These are phyloP conservation scores for Peribolospora kevripleyi DNA, from an alignment of 768 basidiomycete species.

Conservation along the genomic window DNA sequence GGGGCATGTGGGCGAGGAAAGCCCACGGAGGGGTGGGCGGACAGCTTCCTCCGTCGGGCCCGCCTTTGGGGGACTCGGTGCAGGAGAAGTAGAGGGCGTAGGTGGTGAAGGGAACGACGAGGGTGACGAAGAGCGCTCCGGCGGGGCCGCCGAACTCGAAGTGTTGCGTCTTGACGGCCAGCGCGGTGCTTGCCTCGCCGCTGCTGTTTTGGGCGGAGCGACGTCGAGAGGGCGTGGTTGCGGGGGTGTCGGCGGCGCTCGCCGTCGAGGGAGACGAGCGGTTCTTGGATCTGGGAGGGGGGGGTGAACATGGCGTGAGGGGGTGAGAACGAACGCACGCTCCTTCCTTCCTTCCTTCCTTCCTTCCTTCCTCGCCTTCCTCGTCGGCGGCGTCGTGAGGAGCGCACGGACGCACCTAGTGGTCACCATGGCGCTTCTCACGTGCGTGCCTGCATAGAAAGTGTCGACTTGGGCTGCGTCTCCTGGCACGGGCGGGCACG, in stretches of 20 bases:
- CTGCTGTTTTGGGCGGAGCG: too few relatives aligned
- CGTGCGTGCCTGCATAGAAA: neutral
- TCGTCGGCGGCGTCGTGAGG: too few relatives aligned
- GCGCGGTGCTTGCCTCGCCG: neutral
- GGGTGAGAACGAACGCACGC: neutral
- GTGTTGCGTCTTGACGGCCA: conserved; percentile 33
- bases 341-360: too few relatives aligned
- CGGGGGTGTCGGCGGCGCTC: too few relatives aligned
- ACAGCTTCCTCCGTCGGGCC: conserved; percentile 25
- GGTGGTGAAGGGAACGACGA: conserved; percentile 42
- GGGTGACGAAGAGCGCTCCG: conserved; percentile 37
- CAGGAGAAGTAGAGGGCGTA: conserved; percentile 59
- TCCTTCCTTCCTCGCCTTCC: too few relatives aligned
- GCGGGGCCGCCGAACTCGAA: conserved; percentile 69
- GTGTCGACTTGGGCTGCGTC: too few relatives aligned
- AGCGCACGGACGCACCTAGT: too few relatives aligned
- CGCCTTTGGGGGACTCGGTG: conserved; percentile 27
- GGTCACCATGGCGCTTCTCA: too few relatives aligned
- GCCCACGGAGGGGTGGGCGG: conserved; percentile 32
- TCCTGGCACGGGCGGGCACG: neutral
- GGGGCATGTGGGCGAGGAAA: conserved; percentile 26
- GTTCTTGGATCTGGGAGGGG: too few relatives aligned
- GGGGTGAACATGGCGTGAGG: conserved; percentile 2
- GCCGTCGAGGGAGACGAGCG: too few relatives aligned
- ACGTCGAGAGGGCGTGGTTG: too few relatives aligned